Evolutionary conservation across 192 early-diverging fungal species (phyloP), one percentile per base, ranked within the genome.

Genomic region (Gaertneriomyces sp.): DNA sequence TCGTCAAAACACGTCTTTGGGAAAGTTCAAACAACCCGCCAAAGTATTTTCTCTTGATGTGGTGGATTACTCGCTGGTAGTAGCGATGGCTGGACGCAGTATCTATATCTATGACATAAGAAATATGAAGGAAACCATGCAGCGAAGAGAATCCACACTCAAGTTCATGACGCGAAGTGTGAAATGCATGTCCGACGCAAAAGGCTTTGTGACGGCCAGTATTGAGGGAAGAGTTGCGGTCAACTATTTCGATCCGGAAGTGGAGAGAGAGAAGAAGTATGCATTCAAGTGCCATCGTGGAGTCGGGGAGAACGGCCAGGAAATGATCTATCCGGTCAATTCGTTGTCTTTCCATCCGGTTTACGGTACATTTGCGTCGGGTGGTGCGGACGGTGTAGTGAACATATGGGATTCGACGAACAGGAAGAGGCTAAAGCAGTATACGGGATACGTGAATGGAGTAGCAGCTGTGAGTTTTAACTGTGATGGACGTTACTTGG

Each of bases 271-370:
- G 4, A 88, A 90, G 63, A 95, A 94, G 70, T 97, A 94, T 64
- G 91, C 94, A 0, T 98, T 98, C 82, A 98, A 98, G 76, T 97
- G 93, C 73, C 96, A 99, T 75, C 86, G 96, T 33, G 81, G 90
- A 58, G 75, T 73, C 14, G 76, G 84, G 9, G 87, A 33, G 25
- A 33, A 92, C 60, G 91, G 86, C 10, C 78, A 86, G 9, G 93
- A 96, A 43, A 77, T 82, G 44, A 88, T 98, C 7, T 96, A 93
- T 64, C 92, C 96, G 9, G 96, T 96, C 45, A 94, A 98, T 64
- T 85, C 94, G 5, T 57, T 98, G 43, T 90, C 94, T 5, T 96
- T 91, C 70, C 92, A 97, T 73, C 94, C 93, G 6, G 85, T 89
- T 9, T 82, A 92, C 68, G 91, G 92, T 68, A 97, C 93, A 14